Percentiles rank a stretch among this genome's conserved stretches.
Evolutionary conservation across 768 basidiomycete genomes (phyloP).

Genomic region (Lactarius hengduanensis): DNA sequence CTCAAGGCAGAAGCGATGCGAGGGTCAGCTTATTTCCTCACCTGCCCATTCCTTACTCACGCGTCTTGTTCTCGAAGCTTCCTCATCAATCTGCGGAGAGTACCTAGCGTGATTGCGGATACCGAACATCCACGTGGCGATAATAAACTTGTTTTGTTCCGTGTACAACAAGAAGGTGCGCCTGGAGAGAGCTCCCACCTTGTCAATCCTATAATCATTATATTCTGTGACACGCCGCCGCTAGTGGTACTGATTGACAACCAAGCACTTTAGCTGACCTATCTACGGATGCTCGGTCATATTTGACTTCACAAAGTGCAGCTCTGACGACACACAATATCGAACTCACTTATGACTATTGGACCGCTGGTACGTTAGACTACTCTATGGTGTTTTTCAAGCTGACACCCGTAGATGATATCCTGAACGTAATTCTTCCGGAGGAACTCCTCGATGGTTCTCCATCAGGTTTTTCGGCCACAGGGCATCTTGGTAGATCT

Average conservation of each 20-base stretch:
- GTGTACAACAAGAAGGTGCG: constrained; percentile 60
- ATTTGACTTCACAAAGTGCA: constrained; percentile 54
- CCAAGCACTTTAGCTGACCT: constrained; percentile 64
- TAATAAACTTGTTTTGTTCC: constrained; percentile 62
- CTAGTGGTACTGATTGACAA: constrained; percentile 14
- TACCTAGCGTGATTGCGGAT: constrained; percentile 57
- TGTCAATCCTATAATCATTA: neutral
- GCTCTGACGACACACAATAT: constrained; percentile 60
- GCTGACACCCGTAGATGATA: constrained; percentile 61
- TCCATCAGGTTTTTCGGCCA: constrained; percentile 83
- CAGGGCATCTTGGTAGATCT: constrained; percentile 82
- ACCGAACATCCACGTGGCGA: constrained; percentile 46
- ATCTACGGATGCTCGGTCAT: constrained; percentile 50
- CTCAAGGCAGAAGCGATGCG: constrained; percentile 58
- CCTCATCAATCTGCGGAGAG: constrained; percentile 67
- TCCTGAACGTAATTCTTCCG: constrained; percentile 79
- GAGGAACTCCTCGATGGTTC: constrained; percentile 72
- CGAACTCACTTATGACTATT: constrained; percentile 79
- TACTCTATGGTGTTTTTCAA: neutral
- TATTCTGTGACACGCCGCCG: neutral
- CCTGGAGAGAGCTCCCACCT: neutral
- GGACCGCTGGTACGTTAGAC: constrained; percentile 68
- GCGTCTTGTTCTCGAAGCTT: constrained; percentile 39
- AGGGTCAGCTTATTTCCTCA: constrained; percentile 41
- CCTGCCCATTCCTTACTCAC: neutral